Evolutionary conservation across 139 green algal species (phyloP), one percentile per base, ranked within the genome.

Genomic region (Astrephomene gubernaculifera): DNA sequence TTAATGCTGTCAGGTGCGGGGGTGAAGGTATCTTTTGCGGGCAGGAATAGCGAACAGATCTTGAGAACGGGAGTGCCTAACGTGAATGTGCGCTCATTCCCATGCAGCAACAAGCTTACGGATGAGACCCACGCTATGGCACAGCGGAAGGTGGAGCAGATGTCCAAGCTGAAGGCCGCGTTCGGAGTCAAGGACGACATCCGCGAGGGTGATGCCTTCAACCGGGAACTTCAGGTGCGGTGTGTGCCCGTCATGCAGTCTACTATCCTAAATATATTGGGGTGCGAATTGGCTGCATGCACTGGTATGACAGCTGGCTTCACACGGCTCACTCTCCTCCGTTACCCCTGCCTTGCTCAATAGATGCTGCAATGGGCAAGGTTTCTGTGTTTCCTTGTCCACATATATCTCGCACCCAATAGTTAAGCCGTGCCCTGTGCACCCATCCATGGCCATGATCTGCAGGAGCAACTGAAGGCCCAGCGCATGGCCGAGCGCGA

Each of bases 121-220:
- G 84, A 91, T 22, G 79, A 91, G 84, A 64, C 72, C 2, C 52
- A 92, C 57, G 45, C 70, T 52, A 33, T 88, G 27, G 64, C 73
- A 25, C 52, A 75, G 49, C 74, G 84, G 36, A 79, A 99, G 87
- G 65, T 92, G 75, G 87, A 93, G 79, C 91, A 99, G 87, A 97
- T 99, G 94, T 93, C 94, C 0, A 92, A 91, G 57, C 81, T 98
- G 69, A 76, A 67, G 1, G 54, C 52, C 6, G 96, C 96, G 6
- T 91, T 97, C 65, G 92, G 93, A 3, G 60, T 98, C 7, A 68
- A 61, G 7, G 81, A 89, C 38, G 88, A 96, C 1, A 44, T 90
- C 22, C 93, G 93, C 39, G 96, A 98, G 91, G 97, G 96, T 1
- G 94, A 98, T 73, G 96, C 96, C 21, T 99, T 99, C 85, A 93